These are phyloP conservation scores for Periconia sp. DNA, from an alignment of 2,329 filamentous ascomycete species.

Conservation along the genomic window DNA sequence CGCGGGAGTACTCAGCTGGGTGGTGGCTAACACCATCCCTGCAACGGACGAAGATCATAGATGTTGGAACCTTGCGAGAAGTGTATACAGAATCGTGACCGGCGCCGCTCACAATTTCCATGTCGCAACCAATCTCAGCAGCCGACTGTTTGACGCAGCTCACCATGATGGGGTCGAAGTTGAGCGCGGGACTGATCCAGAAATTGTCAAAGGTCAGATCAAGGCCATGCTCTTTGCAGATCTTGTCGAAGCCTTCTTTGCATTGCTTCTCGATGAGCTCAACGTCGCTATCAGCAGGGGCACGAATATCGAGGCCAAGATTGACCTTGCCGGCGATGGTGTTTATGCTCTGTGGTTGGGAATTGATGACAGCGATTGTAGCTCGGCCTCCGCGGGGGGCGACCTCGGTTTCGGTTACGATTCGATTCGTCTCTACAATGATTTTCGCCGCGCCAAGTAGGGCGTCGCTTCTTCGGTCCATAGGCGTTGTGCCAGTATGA, in stretches of 20 bases:
- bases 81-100: constrained; percentile 60
- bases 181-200: constrained; percentile 11
- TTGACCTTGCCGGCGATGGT: constrained; percentile 70
- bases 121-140: constrained; percentile 61
- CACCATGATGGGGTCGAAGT: constrained; percentile 12
- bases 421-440: constrained; percentile 71
- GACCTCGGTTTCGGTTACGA: constrained; percentile 41
- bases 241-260: constrained; percentile 60
- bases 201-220: constrained; percentile 14
- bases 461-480: constrained; percentile 12
- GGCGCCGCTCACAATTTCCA: constrained; percentile 64
- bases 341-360: constrained; percentile 70
- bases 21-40: constrained; percentile 49
- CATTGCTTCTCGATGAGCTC: constrained; percentile 56
- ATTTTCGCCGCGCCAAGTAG: constrained; percentile 60
- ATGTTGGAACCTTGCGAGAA: constrained; percentile 44
- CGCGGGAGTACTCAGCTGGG: constrained; percentile 45
- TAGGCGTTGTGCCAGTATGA: constrained; percentile 14
- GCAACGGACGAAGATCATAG: constrained; percentile 49
- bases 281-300: constrained; percentile 59
- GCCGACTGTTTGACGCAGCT: constrained; percentile 38
- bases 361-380: constrained; percentile 67
- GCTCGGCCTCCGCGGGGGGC: constrained; percentile 67
- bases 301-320: constrained; percentile 70
- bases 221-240: constrained; percentile 55